Evolutionary conservation across 2,329 filamentous ascomycete species (phyloP), one percentile per base, ranked within the genome.

Genomic region (Fusarium sp.): DNA sequence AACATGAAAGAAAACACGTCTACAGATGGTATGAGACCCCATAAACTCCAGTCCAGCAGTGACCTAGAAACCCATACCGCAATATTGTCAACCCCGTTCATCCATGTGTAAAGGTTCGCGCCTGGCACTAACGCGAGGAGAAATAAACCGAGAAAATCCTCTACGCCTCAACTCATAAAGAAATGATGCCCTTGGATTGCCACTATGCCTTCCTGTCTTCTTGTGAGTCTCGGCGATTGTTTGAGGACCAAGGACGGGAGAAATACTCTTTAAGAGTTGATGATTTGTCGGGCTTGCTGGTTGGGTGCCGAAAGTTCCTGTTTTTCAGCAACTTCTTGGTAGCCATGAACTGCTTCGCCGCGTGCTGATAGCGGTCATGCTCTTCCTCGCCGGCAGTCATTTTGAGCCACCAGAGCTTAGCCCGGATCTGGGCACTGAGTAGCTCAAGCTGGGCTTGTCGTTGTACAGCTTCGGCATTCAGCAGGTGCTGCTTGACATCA

Each of bases 331-430:
- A 68, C 71, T 81, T 82, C 58, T 78, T 75, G 20, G 79, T 77
- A 31, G 28, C 28, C 52, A 85, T 67, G 61, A 82, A 83, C 2
- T 69, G 65, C 50, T 80, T 79, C 11, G 87, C 87, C 66, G 86
- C 86, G 52, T 74, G 77, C 57, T 81, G 71, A 64, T 88, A 88
- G 4, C 78, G 78, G 5, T 79, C 74, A 52, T 83, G 79, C 69
- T 87, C 84, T 17, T 83, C 80, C 4, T 72, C 75, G 69, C 83
- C 85, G 20, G 86, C 85, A 51, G 82, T 85, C 33, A 87, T 50
- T 74, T 83, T 85, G 50, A 90, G 78, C 86, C 87, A 90, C 78
- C 84, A 82, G 33, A 89, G 80, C 75, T 84, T 87, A 15, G 88
- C 87, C 43, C 79, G 80, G 26, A 90, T 79, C 72, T 88, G 88